Conservation (phyloP, 495 filamentous ascomycete species). For the Penicillium bialowiezense region DNA sequence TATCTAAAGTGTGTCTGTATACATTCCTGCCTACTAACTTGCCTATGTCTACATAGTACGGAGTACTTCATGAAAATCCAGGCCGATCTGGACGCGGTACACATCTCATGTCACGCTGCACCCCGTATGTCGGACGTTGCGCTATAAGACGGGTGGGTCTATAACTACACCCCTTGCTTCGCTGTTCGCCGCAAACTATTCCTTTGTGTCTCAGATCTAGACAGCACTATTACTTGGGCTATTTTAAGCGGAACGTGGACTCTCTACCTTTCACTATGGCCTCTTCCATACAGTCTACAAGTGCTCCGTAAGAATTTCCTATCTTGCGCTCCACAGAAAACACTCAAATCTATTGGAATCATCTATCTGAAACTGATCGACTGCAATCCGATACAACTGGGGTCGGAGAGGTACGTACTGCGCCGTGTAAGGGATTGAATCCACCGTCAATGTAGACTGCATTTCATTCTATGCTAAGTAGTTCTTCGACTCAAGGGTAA, state of each 20-base stretch:
- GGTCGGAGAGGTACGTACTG: not conserved
- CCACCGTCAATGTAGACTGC: slow-evolving; percentile 23
- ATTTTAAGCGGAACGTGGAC: too few species aligned
- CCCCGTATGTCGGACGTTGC: not conserved
- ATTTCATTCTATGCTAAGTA: slow-evolving; percentile 25
- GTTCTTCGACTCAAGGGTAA: not conserved
- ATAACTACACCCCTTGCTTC: not conserved
- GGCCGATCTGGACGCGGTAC: not conserved
- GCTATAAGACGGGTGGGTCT: not conserved
- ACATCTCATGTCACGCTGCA: not conserved
- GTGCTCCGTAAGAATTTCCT: not conserved
- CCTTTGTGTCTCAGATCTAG: not conserved
- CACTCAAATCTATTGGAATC: too few species aligned
- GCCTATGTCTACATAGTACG: too few species aligned
- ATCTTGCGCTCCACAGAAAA: too few species aligned
- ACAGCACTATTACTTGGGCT: not conserved
- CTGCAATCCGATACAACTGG: not conserved
- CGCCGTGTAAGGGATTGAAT: not conserved
- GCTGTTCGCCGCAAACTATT: not conserved
- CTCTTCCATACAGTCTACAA: not conserved
- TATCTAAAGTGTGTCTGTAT: not conserved
- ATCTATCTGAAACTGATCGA: not conserved
- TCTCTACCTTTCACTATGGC: not conserved
- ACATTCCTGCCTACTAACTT: too few species aligned
- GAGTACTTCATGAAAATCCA: too few species aligned